Base-by-base conservation (phyloP, 2,329 filamentous ascomycete species). In the Rutstroemia sp. region DNA sequence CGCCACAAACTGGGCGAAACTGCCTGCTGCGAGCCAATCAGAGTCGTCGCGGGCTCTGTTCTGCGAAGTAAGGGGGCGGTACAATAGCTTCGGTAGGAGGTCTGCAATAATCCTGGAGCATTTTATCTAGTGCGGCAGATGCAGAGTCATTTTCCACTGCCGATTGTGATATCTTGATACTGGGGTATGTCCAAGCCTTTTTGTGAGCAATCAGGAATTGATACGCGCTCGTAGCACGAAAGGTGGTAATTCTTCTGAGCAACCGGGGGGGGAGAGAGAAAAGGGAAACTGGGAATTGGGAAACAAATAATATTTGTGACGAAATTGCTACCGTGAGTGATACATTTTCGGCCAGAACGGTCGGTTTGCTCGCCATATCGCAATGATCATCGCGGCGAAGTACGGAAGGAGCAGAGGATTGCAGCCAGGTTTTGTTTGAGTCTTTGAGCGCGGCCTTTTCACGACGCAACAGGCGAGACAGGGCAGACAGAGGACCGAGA, bases 61-160 rank as follows among this genome's bases (percentile, higher is more conserved):
- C 16, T 27, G 52, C 25, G 38, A 30, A 19, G 23, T 12, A 42
- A 19, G 49, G 49, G 9, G 37, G 34, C 34, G n/a, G n/a, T 41
- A 4, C 45, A n/a, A 9, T 46, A 34, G 25, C 14, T 21, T 25
- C 21, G 27, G 12, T 18, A 53, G 25, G 44, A 30, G 21, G n/a
- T 45, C 42, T 19, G 42, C 42, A 45, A 41, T 45, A 23, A 54
- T 38, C 42, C 51, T 48, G 27, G 21, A 42, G 39, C 23, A 47
- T 49, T 30, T 39, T 42, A n/a, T 54, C 45, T 34, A 54, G 50
- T 41, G 50, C 39, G 41, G 50, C 30, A 53, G 50, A 53, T 53
- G 41, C 23, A 54, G 34, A 49, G 45, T 41, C 45, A 49, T 54
- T 30, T 30, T 54, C 34, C 14, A 54, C 23, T 54, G 18, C 37